These are phyloP conservation scores for Xylariaceae sp. DNA, from an alignment of 2,329 filamentous ascomycete genomes.

Conservation along the genomic window DNA sequence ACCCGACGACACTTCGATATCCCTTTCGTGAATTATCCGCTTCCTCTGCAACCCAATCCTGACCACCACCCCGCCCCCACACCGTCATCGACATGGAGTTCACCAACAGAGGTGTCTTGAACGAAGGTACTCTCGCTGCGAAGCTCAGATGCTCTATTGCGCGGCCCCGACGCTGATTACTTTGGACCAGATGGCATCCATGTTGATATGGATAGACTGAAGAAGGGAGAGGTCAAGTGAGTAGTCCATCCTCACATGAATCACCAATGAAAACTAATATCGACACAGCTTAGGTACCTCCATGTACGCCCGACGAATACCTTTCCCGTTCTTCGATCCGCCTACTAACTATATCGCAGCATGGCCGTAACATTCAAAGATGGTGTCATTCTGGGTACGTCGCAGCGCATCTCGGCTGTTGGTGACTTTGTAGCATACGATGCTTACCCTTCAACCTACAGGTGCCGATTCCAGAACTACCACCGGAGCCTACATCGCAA, in stretches of 20 bases:
- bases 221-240: conserved; percentile 98
- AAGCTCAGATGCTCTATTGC: conserved; percentile 18
- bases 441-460: conserved; percentile 25
- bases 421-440: conserved; percentile 12
- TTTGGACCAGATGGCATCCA: conserved; percentile 84
- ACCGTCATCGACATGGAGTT: conserved; percentile 54
- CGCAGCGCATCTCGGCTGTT: neutral
- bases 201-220: conserved; percentile 96
- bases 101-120: conserved; percentile 59
- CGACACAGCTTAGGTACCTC: conserved; percentile 81
- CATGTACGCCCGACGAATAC: conserved; percentile 62
- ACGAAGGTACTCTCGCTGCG: conserved; percentile 51
- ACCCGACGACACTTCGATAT: neutral
- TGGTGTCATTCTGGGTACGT: conserved; percentile 83
- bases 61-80: conserved; percentile 8
- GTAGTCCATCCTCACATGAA: conserved; percentile 36
- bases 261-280: conserved; percentile 30
- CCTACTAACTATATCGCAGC: conserved; percentile 45
- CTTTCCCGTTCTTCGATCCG: neutral
- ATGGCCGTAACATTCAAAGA: conserved; percentile 99
- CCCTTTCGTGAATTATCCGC: neutral
- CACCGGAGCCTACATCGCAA: conserved; percentile 96
- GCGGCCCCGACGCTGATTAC: conserved; percentile 25
- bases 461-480: conserved; percentile 97
- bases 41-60: neutral